A percentile compares a stretch with the other conserved stretches of the same genome.
Conservation (phyloP, 352 stramenopile genomes). For the Pythium periplocum region DNA sequence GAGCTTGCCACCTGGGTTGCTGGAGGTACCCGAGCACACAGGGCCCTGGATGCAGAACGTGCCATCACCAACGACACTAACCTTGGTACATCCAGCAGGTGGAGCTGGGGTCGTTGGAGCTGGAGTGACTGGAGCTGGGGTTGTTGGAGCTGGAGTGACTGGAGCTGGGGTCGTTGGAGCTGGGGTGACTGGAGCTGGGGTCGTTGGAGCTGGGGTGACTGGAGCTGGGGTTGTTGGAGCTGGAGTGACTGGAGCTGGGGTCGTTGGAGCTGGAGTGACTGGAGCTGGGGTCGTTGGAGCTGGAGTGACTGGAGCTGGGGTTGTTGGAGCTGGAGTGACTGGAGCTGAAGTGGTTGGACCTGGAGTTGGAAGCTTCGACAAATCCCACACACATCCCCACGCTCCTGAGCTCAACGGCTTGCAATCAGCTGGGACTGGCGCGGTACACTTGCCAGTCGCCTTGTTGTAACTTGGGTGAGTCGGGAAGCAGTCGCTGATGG, state of each 20-base stretch:
- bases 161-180: neutral
- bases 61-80: slow-evolving; percentile 23
- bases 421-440: slow-evolving; percentile 12
- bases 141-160: neutral
- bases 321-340: neutral
- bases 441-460: slow-evolving; percentile 11
- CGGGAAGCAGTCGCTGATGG: slow-evolving; percentile 13
- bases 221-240: too few species aligned
- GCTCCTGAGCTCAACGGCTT: neutral
- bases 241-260: too few species aligned
- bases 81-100: slow-evolving; percentile 13
- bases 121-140: neutral
- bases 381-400: slow-evolving; percentile 14
- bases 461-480: slow-evolving; percentile 11
- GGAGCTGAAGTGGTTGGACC: too few species aligned
- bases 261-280: too few species aligned
- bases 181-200: too few species aligned
- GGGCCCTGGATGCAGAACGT: slow-evolving; percentile 24
- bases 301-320: too few species aligned
- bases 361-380: slow-evolving; percentile 9
- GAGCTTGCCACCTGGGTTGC: slow-evolving; percentile 4
- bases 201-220: too few species aligned
- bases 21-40: slow-evolving; percentile 14
- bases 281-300: too few species aligned
- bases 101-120: too few species aligned